Evolutionary conservation across 768 basidiomycete species (phyloP).

Genomic region (Hysterangium stoloniferum): DNA sequence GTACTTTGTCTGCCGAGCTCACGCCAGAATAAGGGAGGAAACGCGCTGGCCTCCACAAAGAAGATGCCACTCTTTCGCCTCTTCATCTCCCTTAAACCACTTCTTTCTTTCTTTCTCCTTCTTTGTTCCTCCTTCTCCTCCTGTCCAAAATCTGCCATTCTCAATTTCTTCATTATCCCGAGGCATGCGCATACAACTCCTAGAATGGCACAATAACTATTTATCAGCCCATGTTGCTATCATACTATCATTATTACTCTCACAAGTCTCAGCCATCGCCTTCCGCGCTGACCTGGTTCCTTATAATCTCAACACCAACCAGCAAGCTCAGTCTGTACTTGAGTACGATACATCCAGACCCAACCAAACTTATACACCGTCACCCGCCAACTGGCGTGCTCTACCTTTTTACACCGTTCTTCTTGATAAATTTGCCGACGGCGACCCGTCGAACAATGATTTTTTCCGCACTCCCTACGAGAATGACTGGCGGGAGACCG

Average conservation of each 20-base stretch:
- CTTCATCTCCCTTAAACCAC: too few species aligned
- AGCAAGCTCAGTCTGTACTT: constrained; percentile 55
- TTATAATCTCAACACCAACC: constrained; percentile 76
- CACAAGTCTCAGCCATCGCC: constrained; percentile 46
- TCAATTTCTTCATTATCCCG: neutral
- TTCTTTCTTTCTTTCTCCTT: neutral
- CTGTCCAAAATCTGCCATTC: neutral
- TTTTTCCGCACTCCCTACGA: constrained; percentile 76
- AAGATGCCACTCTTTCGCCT: too few species aligned
- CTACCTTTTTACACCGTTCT: constrained; percentile 77
- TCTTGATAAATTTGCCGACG: constrained; percentile 91
- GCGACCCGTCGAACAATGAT: constrained; percentile 88
- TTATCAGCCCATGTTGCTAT: neutral
- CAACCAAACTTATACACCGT: constrained; percentile 64
- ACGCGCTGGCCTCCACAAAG: too few species aligned
- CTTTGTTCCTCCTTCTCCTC: neutral
- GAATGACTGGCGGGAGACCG: constrained; percentile 81
- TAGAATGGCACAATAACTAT: neutral
- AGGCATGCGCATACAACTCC: neutral
- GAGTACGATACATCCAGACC: constrained; percentile 57
- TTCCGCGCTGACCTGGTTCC: constrained; percentile 57
- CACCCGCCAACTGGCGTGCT: constrained; percentile 80
- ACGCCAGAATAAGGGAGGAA: too few species aligned
- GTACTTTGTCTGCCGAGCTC: too few species aligned
- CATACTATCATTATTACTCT: too few species aligned